A percentile compares a stretch with the other conserved stretches of the same genome.
Conservation (phyloP, 2,329 filamentous ascomycete genomes). For the Aspergillus persii region DNA sequence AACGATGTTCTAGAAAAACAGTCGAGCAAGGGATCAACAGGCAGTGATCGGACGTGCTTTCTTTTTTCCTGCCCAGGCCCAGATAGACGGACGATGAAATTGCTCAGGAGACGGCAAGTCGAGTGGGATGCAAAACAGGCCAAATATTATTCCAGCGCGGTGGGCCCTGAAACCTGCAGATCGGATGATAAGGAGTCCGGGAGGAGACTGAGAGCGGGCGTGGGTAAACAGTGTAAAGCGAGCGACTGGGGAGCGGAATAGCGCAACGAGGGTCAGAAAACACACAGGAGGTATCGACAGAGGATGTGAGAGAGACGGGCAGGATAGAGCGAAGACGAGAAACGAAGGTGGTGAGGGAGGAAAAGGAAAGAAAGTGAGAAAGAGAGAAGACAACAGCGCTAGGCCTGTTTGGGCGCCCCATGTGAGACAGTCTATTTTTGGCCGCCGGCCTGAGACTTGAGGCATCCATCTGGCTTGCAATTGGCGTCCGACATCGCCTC, state of each 20-base stretch:
- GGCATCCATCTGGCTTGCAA: too few species aligned
- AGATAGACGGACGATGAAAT: not conserved
- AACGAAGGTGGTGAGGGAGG: constrained; percentile 1
- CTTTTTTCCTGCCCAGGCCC: not conserved
- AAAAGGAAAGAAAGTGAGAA: constrained; percentile 9
- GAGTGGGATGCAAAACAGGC: not conserved
- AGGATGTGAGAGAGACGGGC: not conserved
- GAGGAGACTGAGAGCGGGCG: constrained; percentile 13
- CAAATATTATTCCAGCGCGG: constrained; percentile 9
- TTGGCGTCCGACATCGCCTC: too few species aligned
- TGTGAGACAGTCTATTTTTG: constrained; percentile 28
- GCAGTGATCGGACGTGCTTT: not conserved
- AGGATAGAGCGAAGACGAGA: not conserved
- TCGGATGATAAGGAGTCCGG: constrained; percentile 17
- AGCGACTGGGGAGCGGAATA: constrained; percentile 15
- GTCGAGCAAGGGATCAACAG: not conserved
- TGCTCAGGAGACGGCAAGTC: not conserved
- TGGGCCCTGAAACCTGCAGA: constrained; percentile 20
- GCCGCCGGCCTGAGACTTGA: constrained; percentile 11
- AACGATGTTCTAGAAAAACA: not conserved
- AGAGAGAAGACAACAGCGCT: constrained; percentile 14
- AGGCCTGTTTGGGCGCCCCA: constrained; percentile 11
- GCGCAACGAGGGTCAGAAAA: not conserved
- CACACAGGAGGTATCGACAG: not conserved
- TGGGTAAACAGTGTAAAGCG: constrained; percentile 23